phyloP scores from a whole-genome alignment of 768 basidiomycete species.

The Trametes cingulata region DNA sequence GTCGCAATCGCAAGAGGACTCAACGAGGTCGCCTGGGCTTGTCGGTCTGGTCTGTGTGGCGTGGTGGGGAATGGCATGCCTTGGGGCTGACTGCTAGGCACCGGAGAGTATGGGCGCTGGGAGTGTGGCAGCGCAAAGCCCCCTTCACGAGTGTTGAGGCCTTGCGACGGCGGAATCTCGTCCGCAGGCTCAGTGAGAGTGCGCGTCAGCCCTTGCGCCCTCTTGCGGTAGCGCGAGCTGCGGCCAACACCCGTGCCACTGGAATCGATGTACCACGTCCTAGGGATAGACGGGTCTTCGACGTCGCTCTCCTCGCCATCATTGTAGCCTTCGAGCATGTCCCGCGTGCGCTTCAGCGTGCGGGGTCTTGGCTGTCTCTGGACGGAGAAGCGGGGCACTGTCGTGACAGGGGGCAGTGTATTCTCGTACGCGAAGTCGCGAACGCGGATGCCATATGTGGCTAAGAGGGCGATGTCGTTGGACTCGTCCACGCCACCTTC shows the following conservation, averaged over 20 bases:
- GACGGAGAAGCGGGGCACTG: slow-evolving; percentile 45
- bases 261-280: slow-evolving; percentile 20
- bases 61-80: slow-evolving; percentile 1
- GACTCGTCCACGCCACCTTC: neutral
- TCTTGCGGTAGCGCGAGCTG: slow-evolving; percentile 25
- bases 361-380: slow-evolving; percentile 49
- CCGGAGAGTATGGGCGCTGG: slow-evolving; percentile 3
- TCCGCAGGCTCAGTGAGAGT: slow-evolving; percentile 39
- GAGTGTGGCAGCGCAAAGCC: slow-evolving; percentile 7
- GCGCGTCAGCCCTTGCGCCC: slow-evolving; percentile 32
- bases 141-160: slow-evolving; percentile 14
- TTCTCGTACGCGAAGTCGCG: slow-evolving; percentile 72
- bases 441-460: slow-evolving; percentile 42
- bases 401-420: slow-evolving; percentile 59
- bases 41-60: slow-evolving; percentile 5
- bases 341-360: slow-evolving; percentile 39
- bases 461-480: slow-evolving; percentile 24
- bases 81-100: neutral
- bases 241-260: slow-evolving; percentile 13
- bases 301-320: slow-evolving; percentile 23
- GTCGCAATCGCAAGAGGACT: slow-evolving; percentile 4
- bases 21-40: neutral
- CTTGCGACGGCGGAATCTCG: slow-evolving; percentile 8
- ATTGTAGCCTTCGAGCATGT: slow-evolving; percentile 33
- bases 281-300: slow-evolving; percentile 5